Evolutionary conservation across 768 basidiomycete species (phyloP), one percentile per base, ranked within the genome.

Genomic region (Tricholoma saponaceum): DNA sequence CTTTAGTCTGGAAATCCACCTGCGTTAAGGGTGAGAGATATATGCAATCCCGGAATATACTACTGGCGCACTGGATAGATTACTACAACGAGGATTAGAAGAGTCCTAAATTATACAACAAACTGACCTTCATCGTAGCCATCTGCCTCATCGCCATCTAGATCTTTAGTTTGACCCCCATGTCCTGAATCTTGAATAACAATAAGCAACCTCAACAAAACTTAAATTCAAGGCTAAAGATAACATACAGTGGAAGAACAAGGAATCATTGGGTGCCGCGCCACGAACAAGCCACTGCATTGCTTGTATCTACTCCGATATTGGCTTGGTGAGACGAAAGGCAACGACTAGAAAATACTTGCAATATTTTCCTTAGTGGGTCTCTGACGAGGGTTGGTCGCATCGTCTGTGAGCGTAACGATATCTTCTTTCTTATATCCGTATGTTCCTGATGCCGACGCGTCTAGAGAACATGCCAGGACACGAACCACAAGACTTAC

Each of bases 261-360:
- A 75, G 3, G 94, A 86, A 64, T 96, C 93, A 60, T 94, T 87
- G 1, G 91, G 84, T 16, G 75, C 74, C 12, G 95, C 94, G 60
- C 79, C 87, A 14, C 71, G 73, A 16, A 95, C 91, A n/a, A 99
- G 85, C 95, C 95, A 98, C 58, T 84, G 79, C 92, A 96, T 95
- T 4, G 89, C 94, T 46, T 79, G 72, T 18, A 92, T 66, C 84
- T 89, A 43, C 14, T 49, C n/a, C 25, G 33, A 28, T 5, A 55
- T 58, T 58, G 39, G 9, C 4, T 18, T 52, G 26, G 39, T 28
- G 26, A 53, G 43, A n/a, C 23, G 39, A 22, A 3, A 50, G 16
- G 54, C 30, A 58, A 13, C 23, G 14, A 28, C 25, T 16, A 37
- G 9, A n/a, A 30, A 20, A 13, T 14, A 69, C 83, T 26, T 41